Evolutionary conservation across 495 filamentous ascomycete species (phyloP), one percentile per base, ranked within the genome.

Genomic region (Aspergillus sclerotioniger): DNA sequence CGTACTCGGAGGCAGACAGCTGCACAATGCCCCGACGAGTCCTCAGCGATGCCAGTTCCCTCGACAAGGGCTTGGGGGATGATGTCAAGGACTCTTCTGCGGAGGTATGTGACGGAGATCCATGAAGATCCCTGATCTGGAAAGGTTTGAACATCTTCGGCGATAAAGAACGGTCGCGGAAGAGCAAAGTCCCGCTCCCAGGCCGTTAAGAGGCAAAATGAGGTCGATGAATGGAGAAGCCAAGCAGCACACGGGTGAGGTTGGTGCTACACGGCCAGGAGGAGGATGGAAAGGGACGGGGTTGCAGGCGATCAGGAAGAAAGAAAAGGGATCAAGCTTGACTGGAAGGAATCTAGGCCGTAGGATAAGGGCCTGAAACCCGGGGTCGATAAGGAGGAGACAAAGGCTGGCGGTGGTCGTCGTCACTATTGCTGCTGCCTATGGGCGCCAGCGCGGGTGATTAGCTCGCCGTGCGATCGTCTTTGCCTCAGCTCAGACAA

Each of bases 1-100:
- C 76, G 53, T 84, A 84, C 25, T 81, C 73, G 5, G 69, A 61
- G 12, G 70, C 61, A 41, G 74, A 74, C 45, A 82, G 62, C 43
- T 69, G 71, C 28, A 82, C 71, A 20, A 74, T 62, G 6, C 67
- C 69, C 16, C 52, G 51, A 53, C 57, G 57, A 51, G 28, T 51
- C 4, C 46, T 53, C 28, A 51, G 50, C 10, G 37, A 41, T n/a
- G 37, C 37, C 12, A 15, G 37, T 41, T n/a, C 37, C 1, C 12
- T 6, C 39, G 35, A 17, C 49, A 32, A 21, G 55, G 39, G 21
- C n/a, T 46, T 20, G 41, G 55, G 52, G 4, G 39, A 28, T n/a
- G 39, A 28, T n/a, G 21, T 28, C n/a, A 28, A 28, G 28, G 49
- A 37, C 31, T 62, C 61, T 10, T 52, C 50, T 32, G 49, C n/a